Evolutionary conservation across 1,139 yeast genomes (phyloP).

Genomic region (Geotrichum klebahnii): DNA sequence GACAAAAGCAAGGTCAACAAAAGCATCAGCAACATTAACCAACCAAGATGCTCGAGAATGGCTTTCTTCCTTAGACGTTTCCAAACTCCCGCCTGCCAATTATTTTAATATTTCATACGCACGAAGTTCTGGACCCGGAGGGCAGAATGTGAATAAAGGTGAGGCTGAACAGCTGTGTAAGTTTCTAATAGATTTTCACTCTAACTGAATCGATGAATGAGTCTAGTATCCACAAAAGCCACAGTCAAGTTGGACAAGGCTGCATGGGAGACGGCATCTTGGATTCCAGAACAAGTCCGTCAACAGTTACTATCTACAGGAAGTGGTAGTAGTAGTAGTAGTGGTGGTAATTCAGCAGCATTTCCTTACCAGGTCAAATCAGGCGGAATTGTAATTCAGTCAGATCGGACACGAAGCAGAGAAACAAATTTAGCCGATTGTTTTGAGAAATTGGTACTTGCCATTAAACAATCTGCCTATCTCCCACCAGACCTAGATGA

Average conservation of each 20-base stretch:
- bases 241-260: conserved; percentile 52
- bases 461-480: conserved; percentile 47
- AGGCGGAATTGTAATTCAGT: conserved; percentile 57
- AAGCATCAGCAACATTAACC: background rate
- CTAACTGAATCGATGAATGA: too few species aligned
- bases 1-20: background rate
- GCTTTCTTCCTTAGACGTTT: conserved; percentile 41
- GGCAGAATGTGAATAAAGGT: conserved; percentile 81
- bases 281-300: conserved; percentile 61
- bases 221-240: conserved; percentile 56
- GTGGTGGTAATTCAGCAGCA: conserved; percentile 18
- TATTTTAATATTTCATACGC: conserved; percentile 56
- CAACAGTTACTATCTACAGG: conserved; percentile 36
- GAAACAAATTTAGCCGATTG: conserved; percentile 58
- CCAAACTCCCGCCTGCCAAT: conserved; percentile 46
- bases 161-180: background rate
- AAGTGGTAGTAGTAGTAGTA: conserved; percentile 15
- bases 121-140: conserved; percentile 89
- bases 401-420: conserved; percentile 59
- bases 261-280: conserved; percentile 50
- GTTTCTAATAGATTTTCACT: background rate
- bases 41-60: conserved; percentile 41
- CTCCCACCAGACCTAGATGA: conserved; percentile 52
- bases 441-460: conserved; percentile 53
- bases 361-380: conserved; percentile 56